Percentiles rank a stretch among this genome's conserved stretches.
phyloP scores from a whole-genome alignment of 2,329 filamentous ascomycete species.

The Nigrospora osmanthi region DNA sequence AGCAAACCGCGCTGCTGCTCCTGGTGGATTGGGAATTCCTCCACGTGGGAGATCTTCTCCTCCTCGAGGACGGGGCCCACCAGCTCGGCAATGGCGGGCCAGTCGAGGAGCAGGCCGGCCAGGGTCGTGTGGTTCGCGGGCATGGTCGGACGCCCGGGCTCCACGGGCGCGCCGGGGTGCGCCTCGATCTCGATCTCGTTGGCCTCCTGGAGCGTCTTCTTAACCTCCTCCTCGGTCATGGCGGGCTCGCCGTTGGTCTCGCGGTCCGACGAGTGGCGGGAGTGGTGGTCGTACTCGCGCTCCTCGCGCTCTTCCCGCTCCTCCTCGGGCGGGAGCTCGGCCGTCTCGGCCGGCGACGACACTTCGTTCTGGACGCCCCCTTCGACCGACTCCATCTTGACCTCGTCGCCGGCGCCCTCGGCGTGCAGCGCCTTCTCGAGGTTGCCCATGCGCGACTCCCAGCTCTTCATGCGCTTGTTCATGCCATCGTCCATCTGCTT shows the following conservation, averaged over 20 bases:
- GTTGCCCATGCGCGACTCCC: slow-evolving; percentile 26
- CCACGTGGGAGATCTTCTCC: slow-evolving; percentile 46
- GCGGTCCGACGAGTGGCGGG: slow-evolving; percentile 17
- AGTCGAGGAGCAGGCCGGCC: slow-evolving; percentile 73
- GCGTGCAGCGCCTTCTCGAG: slow-evolving; percentile 20
- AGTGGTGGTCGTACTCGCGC: slow-evolving; percentile 11
- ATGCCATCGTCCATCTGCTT: slow-evolving; percentile 11
- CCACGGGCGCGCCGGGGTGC: slow-evolving; percentile 42
- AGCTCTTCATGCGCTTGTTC: slow-evolving; percentile 25
- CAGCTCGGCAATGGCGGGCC: slow-evolving; percentile 60
- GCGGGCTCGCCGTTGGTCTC: slow-evolving; percentile 16
- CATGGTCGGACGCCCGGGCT: slow-evolving; percentile 59
- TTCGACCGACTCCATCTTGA: slow-evolving; percentile 16
- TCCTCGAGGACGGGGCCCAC: slow-evolving; percentile 41
- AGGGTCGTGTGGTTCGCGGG: slow-evolving; percentile 83
- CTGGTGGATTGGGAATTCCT: slow-evolving; percentile 67
- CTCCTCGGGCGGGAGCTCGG: slow-evolving; percentile 11
- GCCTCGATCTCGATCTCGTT: slow-evolving; percentile 40
- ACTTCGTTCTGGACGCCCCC: slow-evolving; percentile 6
- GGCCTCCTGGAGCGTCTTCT: slow-evolving; percentile 23
- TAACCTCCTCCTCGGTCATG: slow-evolving; percentile 20
- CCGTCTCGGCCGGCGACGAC: slow-evolving; percentile 7
- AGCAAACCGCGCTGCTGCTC: slow-evolving; percentile 70
- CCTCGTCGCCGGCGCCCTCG: slow-evolving; percentile 8
- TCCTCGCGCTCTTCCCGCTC: slow-evolving; percentile 9